These are phyloP conservation scores for Fusarium buharicum DNA, from an alignment of 2,329 filamentous ascomycete genomes.

Conservation along the genomic window DNA sequence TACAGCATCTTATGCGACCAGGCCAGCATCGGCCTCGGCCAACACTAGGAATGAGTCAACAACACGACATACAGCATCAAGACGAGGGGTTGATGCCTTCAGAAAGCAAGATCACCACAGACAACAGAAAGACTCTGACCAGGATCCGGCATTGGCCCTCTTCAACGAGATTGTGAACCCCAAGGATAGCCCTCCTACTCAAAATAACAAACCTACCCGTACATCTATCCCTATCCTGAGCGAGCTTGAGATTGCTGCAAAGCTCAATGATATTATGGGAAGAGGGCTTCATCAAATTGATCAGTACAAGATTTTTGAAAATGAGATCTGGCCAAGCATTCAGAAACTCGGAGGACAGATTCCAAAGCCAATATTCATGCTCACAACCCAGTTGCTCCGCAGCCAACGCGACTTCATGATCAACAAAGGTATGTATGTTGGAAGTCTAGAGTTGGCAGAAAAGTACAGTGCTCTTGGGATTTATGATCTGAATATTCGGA, in stretches of 20 bases:
- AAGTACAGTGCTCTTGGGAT: constrained; percentile 44
- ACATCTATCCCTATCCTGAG: constrained; percentile 22
- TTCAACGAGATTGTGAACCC: constrained; percentile 52
- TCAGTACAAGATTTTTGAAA: constrained; percentile 43
- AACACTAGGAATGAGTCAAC: constrained; percentile 13
- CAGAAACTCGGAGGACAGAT: constrained; percentile 42
- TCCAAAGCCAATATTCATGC: constrained; percentile 45
- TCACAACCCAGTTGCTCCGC: constrained; percentile 38
- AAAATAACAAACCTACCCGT: not conserved
- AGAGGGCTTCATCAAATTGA: constrained; percentile 19
- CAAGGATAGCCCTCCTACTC: constrained; percentile 3
- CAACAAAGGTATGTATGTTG: constrained; percentile 22
- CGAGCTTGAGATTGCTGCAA: constrained; percentile 48
- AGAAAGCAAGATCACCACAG: not conserved
- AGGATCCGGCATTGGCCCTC: constrained; percentile 47
- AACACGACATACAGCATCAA: not conserved
- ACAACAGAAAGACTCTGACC: constrained; percentile 6
- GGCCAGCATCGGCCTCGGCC: constrained; percentile 11
- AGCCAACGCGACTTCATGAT: constrained; percentile 31
- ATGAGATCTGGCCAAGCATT: constrained; percentile 49
- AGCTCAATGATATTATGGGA: constrained; percentile 43
- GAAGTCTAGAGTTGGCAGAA: constrained; percentile 43
- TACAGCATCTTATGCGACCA: constrained; percentile 42
- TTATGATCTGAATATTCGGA: constrained; percentile 44
- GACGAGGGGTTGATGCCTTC: constrained; percentile 5